Conservation (phyloP, 441 rosid species). For the Populus hybrid region DNA sequence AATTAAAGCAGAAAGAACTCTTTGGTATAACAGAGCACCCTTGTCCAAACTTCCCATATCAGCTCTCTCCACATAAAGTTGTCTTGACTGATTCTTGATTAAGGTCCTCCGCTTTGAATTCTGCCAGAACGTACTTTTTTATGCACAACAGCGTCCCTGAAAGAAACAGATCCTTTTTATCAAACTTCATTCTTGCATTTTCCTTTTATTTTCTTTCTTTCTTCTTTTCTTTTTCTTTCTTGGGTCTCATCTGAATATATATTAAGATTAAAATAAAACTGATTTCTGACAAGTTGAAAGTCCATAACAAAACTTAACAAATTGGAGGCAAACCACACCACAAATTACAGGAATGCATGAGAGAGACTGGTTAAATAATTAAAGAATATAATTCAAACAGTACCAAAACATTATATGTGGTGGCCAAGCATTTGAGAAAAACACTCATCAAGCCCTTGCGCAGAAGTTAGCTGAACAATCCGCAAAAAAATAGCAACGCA, state of each 20-base stretch:
- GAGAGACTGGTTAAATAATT: neutral
- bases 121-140: slow-evolving; percentile 42
- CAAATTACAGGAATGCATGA: neutral
- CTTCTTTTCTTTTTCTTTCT: slow-evolving; percentile 21
- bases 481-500: neutral
- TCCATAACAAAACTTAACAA: neutral
- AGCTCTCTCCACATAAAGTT: slow-evolving; percentile 43
- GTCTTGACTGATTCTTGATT: slow-evolving; percentile 39
- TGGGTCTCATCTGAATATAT: neutral
- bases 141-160: slow-evolving; percentile 36
- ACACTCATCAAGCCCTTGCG: neutral
- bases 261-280: neutral
- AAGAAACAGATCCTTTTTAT: neutral
- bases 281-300: slow-evolving; percentile 5
- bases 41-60: slow-evolving; percentile 52
- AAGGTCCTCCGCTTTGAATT: slow-evolving; percentile 29
- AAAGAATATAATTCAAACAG: slow-evolving; percentile 8
- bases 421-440: neutral
- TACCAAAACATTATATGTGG: neutral
- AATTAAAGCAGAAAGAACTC: slow-evolving; percentile 91
- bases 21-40: slow-evolving; percentile 69
- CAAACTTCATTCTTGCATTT: slow-evolving; percentile 12
- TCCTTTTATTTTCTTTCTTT: slow-evolving; percentile 20
- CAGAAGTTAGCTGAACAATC: neutral
- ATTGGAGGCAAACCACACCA: neutral